phyloP scores from a whole-genome alignment of 768 basidiomycete species.

The Suillus subalutaceus region DNA sequence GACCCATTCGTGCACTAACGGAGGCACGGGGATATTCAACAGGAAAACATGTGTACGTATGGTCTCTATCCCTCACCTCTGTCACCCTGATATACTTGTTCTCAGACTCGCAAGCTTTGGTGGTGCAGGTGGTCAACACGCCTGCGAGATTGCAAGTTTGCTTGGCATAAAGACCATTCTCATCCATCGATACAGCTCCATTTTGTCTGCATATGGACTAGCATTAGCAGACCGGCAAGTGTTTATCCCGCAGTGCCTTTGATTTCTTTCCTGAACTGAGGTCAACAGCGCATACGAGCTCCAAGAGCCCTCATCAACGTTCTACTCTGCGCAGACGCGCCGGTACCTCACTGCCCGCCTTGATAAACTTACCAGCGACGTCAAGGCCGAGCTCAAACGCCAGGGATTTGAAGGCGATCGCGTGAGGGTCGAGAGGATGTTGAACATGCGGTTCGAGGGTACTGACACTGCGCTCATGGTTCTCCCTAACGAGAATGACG shows the following conservation, averaged over 20 bases:
- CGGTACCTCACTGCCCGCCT: conserved; percentile 62
- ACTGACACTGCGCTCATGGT: conserved; percentile 95
- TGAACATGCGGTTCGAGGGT: conserved; percentile 93
- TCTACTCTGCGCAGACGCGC: conserved; percentile 65
- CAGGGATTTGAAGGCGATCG: conserved; percentile 82
- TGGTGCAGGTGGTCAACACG: conserved; percentile 90
- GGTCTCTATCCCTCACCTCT: neutral
- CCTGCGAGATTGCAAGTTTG: conserved; percentile 86
- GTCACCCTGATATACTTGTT: conserved; percentile 1
- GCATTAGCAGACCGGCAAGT: conserved; percentile 78
- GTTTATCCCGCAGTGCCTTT: neutral
- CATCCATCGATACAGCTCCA: conserved; percentile 90
- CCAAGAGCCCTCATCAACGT: conserved; percentile 87
- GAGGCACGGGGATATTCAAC: conserved; percentile 89
- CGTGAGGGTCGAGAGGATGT: conserved; percentile 78
- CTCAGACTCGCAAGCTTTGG: conserved; percentile 82
- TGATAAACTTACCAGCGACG: conserved; percentile 65
- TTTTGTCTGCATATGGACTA: conserved; percentile 93
- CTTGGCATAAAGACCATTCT: conserved; percentile 88
- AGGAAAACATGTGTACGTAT: conserved; percentile 63
- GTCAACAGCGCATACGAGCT: conserved; percentile 71
- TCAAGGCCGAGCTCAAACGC: conserved; percentile 63
- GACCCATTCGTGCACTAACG: conserved; percentile 89
- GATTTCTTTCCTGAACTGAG: conserved; percentile 2
- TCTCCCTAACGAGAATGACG: conserved; percentile 51